phyloP scores from a whole-genome alignment of 306 rosid genomes.

The Carpinus viminea region DNA sequence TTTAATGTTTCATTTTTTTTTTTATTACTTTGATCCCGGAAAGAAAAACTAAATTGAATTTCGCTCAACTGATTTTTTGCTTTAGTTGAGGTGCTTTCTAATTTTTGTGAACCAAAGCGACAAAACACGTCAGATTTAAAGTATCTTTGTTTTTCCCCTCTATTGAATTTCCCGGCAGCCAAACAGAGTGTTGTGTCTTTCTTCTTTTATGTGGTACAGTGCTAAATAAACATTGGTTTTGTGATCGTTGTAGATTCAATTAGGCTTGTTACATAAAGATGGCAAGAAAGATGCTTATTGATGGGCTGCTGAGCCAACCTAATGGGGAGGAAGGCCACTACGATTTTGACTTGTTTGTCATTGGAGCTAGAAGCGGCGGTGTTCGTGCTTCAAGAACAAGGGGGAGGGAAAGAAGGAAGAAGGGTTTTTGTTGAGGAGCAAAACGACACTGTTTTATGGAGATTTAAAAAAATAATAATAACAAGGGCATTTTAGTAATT shows the following conservation, averaged over 20 bases:
- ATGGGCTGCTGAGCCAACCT: slow-evolving; percentile 52
- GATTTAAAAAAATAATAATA: too few species aligned
- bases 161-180: not conserved
- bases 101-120: not conserved
- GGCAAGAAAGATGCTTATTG: slow-evolving; percentile 89
- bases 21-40: not conserved
- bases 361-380: slow-evolving; percentile 99
- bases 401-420: too few species aligned
- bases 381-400: slow-evolving; percentile 94
- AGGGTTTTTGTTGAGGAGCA: too few species aligned
- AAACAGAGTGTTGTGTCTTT: not conserved
- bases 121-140: not conserved
- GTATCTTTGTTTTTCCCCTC: not conserved
- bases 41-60: not conserved
- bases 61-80: not conserved
- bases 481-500: too few species aligned
- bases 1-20: not conserved
- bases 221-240: not conserved
- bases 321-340: slow-evolving; percentile 45
- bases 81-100: not conserved
- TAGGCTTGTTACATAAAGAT: slow-evolving; percentile 38
- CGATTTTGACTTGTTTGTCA: slow-evolving; percentile 82
- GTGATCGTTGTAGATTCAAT: slow-evolving; percentile 21
- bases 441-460: too few species aligned
- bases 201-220: not conserved